phyloP scores from a whole-genome alignment of 2,329 filamentous ascomycete species.

The Colletotrichum falcatum region DNA sequence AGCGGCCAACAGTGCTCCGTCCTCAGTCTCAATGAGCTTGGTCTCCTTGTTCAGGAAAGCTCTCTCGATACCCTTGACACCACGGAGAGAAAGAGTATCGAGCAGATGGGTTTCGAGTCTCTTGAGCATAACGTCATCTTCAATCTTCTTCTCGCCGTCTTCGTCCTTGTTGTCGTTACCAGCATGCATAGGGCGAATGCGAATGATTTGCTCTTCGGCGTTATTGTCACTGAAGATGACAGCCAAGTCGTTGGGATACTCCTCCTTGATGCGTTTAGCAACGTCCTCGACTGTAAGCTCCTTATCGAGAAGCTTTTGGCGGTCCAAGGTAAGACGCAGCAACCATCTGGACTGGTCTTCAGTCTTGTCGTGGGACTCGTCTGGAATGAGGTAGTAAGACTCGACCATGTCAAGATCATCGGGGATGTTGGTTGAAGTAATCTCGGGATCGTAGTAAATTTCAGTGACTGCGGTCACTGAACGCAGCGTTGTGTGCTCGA shows the following conservation, averaged over 20 bases:
- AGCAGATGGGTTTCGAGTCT: slow-evolving; percentile 91
- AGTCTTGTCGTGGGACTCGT: slow-evolving; percentile 72
- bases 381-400: slow-evolving; percentile 94
- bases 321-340: slow-evolving; percentile 90
- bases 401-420: slow-evolving; percentile 95
- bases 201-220: slow-evolving; percentile 93
- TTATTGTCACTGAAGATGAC: slow-evolving; percentile 99
- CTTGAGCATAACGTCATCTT: slow-evolving; percentile 94
- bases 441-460: slow-evolving; percentile 96
- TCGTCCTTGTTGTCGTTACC: slow-evolving; percentile 80
- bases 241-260: slow-evolving; percentile 86
- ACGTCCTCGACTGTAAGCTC: slow-evolving; percentile 92
- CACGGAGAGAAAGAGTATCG: slow-evolving; percentile 90
- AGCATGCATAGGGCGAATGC: slow-evolving; percentile 82
- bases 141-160: slow-evolving; percentile 69
- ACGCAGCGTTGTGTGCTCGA: slow-evolving; percentile 94
- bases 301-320: slow-evolving; percentile 96
- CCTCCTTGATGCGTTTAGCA: slow-evolving; percentile 87
- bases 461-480: slow-evolving; percentile 93
- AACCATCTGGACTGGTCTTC: slow-evolving; percentile 94
- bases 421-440: slow-evolving; percentile 85
- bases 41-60: slow-evolving; percentile 91
- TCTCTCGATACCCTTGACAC: slow-evolving; percentile 87
- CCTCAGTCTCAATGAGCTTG: slow-evolving; percentile 72
- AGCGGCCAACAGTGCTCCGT: slow-evolving; percentile 79